Percentiles rank a stretch among this genome's conserved stretches.
Conservation (phyloP, 306 rosid species). For the Amphicarpaea edgeworthii region DNA sequence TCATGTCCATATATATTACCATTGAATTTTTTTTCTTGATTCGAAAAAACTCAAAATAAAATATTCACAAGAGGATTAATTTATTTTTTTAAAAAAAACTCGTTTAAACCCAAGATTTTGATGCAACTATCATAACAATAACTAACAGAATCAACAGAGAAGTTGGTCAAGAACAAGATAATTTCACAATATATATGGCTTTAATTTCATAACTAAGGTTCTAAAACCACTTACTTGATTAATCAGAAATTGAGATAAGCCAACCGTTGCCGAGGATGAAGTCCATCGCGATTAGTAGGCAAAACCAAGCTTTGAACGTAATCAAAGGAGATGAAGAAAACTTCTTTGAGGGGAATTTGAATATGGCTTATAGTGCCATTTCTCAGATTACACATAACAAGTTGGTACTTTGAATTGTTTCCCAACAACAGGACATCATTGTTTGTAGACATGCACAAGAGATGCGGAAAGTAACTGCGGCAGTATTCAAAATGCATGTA, state of each 20-base stretch:
- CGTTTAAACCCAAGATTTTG: no score
- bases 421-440: neutral
- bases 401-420: neutral
- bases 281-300: neutral
- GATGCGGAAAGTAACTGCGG: neutral
- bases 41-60: no score
- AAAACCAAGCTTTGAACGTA: constrained; percentile 6
- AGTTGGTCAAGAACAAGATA: neutral
- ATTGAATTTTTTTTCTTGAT: neutral
- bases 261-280: neutral
- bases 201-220: no score
- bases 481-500: neutral
- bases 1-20: neutral
- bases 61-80: no score
- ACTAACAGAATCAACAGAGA: neutral
- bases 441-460: neutral
- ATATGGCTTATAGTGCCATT: neutral
- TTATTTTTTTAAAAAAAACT: no score
- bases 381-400: neutral
- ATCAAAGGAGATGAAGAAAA: neutral
- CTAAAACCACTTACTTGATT: neutral
- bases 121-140: neutral
- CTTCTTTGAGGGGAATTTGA: neutral
- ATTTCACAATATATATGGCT: neutral
- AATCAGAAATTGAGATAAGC: neutral